phyloP scores from a whole-genome alignment of 208 protist genomes.

The Phytomonas sp. region DNA sequence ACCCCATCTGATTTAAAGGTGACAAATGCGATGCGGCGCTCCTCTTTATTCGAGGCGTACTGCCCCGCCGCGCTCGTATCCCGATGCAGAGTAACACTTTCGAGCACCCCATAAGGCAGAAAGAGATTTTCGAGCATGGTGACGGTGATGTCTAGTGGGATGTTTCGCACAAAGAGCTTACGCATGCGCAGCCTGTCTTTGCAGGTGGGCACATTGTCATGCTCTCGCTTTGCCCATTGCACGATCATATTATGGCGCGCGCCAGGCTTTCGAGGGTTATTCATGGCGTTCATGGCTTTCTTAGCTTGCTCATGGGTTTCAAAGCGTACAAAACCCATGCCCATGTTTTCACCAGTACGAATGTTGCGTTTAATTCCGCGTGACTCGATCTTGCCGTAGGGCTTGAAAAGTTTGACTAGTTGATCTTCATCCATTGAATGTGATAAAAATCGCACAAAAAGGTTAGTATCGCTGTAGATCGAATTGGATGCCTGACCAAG shows the following conservation, averaged over 20 bases:
- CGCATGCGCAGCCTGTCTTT: conserved; percentile 43
- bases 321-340: conserved; percentile 73
- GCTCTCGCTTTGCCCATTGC: conserved; percentile 60
- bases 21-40: conserved; percentile 46
- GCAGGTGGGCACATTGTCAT: conserved; percentile 55
- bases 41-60: conserved; percentile 8
- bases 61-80: conserved; percentile 27
- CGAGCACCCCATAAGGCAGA: conserved; percentile 33
- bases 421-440: conserved; percentile 31
- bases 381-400: conserved; percentile 51
- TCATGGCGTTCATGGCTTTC: conserved; percentile 20
- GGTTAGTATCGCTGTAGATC: conserved; percentile 40
- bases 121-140: conserved; percentile 36
- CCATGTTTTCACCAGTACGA: conserved; percentile 60
- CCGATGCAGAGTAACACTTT: conserved; percentile 44
- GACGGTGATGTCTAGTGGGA: conserved; percentile 45
- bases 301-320: conserved; percentile 27
- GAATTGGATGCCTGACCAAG: background rate
- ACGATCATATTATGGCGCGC: conserved; percentile 23
- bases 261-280: conserved; percentile 9
- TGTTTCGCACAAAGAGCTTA: conserved; percentile 85
- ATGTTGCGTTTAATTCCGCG: conserved; percentile 70
- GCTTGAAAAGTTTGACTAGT: conserved; percentile 32
- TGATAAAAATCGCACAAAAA: conserved; percentile 50
- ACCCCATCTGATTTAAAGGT: conserved; percentile 33